A percentile compares a stretch with the other conserved stretches of the same genome.
Conservation (phyloP, 2,329 filamentous ascomycete genomes). For the Ambrosiella cleistominuta region DNA sequence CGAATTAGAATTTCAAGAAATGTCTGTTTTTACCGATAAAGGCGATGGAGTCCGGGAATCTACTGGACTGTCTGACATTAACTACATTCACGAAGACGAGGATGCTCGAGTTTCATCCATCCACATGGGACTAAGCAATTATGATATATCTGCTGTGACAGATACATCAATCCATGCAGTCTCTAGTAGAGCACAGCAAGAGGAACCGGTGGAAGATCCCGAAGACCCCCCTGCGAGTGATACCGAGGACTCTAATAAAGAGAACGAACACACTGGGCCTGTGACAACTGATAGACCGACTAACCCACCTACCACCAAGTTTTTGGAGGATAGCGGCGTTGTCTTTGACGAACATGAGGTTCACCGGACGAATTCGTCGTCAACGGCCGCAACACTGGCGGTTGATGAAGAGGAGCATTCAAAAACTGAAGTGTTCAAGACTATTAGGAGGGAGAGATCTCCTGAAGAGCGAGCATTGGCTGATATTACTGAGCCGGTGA, state of each 20-base stretch:
- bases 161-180: not conserved
- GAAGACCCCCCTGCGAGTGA: not conserved
- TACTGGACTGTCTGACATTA: not conserved
- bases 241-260: not conserved
- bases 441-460: not conserved
- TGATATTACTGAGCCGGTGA: not conserved
- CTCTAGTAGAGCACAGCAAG: not conserved
- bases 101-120: not conserved
- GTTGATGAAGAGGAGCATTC: not conserved
- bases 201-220: not conserved
- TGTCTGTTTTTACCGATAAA: slow-evolving; percentile 4
- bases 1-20: slow-evolving; percentile 1
- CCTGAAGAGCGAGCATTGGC: not conserved
- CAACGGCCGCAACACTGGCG: not conserved
- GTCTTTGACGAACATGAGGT: not conserved
- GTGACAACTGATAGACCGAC: not conserved
- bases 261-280: not conserved
- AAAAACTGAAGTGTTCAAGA: not conserved
- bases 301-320: not conserved
- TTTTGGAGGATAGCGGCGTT: not conserved
- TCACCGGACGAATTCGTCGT: not conserved
- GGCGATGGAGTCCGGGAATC: not conserved
- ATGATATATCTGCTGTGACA: slow-evolving; percentile 5
- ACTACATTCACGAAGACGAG: slow-evolving; percentile 2
- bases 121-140: not conserved